Conservation (phyloP, 164 flowering plant genomes). For the grape (Vitis vinifera) region ASM3070453v1 NC_081808.1:3878001-3878500, state of each 20-base stretch:
- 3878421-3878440: too few species aligned
- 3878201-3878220: too few species aligned
- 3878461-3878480: too few species aligned
- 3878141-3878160: conserved; percentile 1
- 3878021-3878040: background rate
- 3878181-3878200: too few species aligned
- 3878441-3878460: too few species aligned
- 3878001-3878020: conserved; percentile 35
- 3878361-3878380: background rate
- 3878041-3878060: background rate
- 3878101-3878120: background rate
- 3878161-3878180: background rate
- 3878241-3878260: too few species aligned
- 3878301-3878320: background rate
- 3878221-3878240: too few species aligned
- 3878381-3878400: too few species aligned
- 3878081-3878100: background rate
- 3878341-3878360: too few species aligned
- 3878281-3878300: background rate
- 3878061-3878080: background rate
- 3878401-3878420: too few species aligned
- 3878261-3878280: background rate
- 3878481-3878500: too few species aligned
- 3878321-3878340: background rate
- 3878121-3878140: background rate